Evolutionary conservation across 2,329 filamentous ascomycete genomes (phyloP), one percentile per base, ranked within the genome.

Genomic region (Nigrospora sphaerica): DNA sequence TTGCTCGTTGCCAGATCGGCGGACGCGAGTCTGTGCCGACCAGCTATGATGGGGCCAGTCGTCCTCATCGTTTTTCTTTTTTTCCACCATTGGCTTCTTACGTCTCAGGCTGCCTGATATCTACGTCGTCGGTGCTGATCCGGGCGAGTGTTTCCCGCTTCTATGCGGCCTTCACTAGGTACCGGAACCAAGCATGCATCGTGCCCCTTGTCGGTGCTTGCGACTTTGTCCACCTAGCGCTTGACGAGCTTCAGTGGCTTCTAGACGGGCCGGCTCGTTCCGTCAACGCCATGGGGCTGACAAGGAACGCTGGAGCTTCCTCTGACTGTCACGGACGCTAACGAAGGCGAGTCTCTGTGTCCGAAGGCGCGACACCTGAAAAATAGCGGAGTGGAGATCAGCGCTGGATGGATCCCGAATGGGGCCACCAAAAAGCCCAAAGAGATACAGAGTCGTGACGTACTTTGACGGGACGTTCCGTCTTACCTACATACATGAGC

Each of bases 141-240:
- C 59, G n/a, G 57, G 57, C 13, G 62, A 66, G 46, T 65, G 60
- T 62, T 63, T 67, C 45, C 54, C 61, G 7, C 49, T 57, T 6
- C 18, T 49, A 12, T 56, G 57, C 33, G 11, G 58, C 58, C 1
- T 57, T 65, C 39, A 34, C 36, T 3, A 49, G 58, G 19, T 57
- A 59, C 47, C 48, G 47, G 23, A 45, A 61, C 48, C 44, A 52
- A 35, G 46, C 61, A 1, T 59, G 53, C 37, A 46, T 62, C 28
- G 32, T 65, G 10, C 61, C 62, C 6, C 11, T 62, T 4, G 37
- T 52, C 6, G 55, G 56, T 31, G 18, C 16, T 1, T 16, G 45
- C 32, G 52, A 56, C 47, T 47, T 54, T 39, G 49, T 66, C 2
- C 12, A 62, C 16, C 53, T 66, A 10, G 61, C 63, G 6, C 43